phyloP scores from a whole-genome alignment of 1,284 basidiomycete genomes.

The Fomitopsis betulina region DNA sequence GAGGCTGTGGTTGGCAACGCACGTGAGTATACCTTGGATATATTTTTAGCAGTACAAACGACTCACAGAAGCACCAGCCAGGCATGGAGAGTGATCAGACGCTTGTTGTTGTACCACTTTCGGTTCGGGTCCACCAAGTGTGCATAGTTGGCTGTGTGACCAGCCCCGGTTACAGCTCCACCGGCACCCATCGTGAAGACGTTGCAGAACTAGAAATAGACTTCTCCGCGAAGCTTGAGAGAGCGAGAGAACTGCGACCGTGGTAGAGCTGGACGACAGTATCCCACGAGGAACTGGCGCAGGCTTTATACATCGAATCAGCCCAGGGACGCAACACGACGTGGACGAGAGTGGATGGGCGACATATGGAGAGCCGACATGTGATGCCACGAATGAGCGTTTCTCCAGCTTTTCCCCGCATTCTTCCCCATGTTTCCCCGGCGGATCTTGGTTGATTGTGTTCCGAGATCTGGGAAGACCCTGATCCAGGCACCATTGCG shows the following conservation, averaged over 20 bases:
- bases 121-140: conserved; percentile 60
- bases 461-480: background rate
- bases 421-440: conserved; percentile 21
- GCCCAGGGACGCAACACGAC: conserved; percentile 1
- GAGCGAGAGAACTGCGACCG: conserved; percentile 15
- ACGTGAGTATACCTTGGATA: background rate
- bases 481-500: background rate
- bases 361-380: conserved; percentile 12
- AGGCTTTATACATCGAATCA: conserved; percentile 21
- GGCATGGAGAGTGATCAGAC: conserved; percentile 56
- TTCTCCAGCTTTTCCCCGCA: conserved; percentile 31
- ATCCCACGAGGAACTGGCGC: conserved; percentile 15
- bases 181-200: conserved; percentile 47
- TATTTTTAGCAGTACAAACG: background rate
- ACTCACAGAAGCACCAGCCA: conserved; percentile 66
- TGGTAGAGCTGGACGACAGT: background rate
- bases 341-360: background rate
- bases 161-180: conserved; percentile 20
- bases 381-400: conserved; percentile 16
- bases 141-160: conserved; percentile 33
- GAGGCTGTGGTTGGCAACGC: conserved; percentile 39
- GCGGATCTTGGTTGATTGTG: background rate
- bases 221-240: conserved; percentile 15
- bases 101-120: conserved; percentile 70
- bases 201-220: conserved; percentile 4